These are phyloP conservation scores for Reutealis trisperma DNA, from an alignment of 345 rosid genomes.

Conservation along the genomic window DNA sequence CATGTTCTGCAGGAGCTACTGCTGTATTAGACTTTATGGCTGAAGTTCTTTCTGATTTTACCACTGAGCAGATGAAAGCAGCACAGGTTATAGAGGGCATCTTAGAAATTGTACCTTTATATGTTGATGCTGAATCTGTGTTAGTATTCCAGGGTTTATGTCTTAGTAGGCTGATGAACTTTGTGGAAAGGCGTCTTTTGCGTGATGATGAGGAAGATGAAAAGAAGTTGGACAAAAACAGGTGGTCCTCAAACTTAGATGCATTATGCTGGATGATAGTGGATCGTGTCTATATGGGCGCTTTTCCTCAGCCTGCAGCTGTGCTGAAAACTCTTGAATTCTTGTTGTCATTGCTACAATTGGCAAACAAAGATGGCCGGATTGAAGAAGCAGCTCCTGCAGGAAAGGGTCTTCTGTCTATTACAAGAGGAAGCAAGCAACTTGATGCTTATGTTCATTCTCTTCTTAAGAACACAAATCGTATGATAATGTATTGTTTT, in stretches of 20 bases:
- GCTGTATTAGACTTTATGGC: slow-evolving; percentile 94
- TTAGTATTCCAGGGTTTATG: slow-evolving; percentile 93
- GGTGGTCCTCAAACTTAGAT: slow-evolving; percentile 95
- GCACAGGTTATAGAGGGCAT: slow-evolving; percentile 74
- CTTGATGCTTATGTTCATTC: slow-evolving; percentile 93
- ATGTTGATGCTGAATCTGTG: slow-evolving; percentile 87
- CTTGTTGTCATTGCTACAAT: slow-evolving; percentile 89
- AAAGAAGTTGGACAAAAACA: slow-evolving; percentile 83
- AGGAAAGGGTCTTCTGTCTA: slow-evolving; percentile 88
- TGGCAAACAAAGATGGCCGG: slow-evolving; percentile 96
- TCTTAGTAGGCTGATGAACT: slow-evolving; percentile 91
- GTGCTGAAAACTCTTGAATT: slow-evolving; percentile 87
- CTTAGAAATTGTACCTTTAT: slow-evolving; percentile 85
- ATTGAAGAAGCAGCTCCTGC: slow-evolving; percentile 89
- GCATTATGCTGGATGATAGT: slow-evolving; percentile 95
- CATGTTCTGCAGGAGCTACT: slow-evolving; percentile 98
- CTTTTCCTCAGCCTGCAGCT: slow-evolving; percentile 82
- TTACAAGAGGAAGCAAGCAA: slow-evolving; percentile 77
- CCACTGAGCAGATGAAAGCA: slow-evolving; percentile 91
- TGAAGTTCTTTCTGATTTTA: slow-evolving; percentile 89
- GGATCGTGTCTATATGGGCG: slow-evolving; percentile 96
- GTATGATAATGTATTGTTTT: slow-evolving; percentile 89
- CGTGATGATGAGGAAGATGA: slow-evolving; percentile 99
- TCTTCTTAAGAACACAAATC: slow-evolving; percentile 84
- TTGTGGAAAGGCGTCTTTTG: slow-evolving; percentile 91